A percentile compares a stretch with the other conserved stretches of the same genome.
Conservation (phyloP, 805 yeast species). For the Candida bentonensis region DNA sequence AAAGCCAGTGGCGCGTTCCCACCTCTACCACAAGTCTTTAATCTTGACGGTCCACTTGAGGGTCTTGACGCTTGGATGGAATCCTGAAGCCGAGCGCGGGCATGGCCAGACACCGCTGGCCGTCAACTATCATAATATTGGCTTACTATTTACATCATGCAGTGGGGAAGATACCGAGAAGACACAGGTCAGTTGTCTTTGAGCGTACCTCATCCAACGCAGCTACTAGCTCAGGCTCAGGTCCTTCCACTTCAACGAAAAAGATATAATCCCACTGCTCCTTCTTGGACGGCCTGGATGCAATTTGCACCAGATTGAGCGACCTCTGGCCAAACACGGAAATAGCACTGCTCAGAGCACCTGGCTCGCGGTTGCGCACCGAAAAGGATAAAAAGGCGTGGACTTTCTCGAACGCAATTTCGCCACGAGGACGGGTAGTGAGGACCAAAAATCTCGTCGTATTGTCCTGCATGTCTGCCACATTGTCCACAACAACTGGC, state of each 20-base stretch:
- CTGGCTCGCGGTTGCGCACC: constrained; percentile 48
- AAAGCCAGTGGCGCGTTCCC: constrained; percentile 2
- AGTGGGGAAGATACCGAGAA: background rate
- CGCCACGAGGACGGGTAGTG: background rate
- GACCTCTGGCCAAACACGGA: constrained; percentile 38
- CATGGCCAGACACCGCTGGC: no score
- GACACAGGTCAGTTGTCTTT: background rate
- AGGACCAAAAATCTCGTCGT: constrained; percentile 77
- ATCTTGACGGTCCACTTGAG: constrained; percentile 1
- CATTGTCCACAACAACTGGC: constrained; percentile 37
- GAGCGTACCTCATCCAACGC: background rate
- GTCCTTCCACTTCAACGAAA: constrained; percentile 55
- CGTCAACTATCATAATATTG: no score
- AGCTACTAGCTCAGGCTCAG: constrained; percentile 6
- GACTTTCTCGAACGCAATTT: constrained; percentile 10
- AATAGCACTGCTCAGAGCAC: constrained; percentile 57
- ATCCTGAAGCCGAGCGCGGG: no score
- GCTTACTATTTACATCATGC: background rate
- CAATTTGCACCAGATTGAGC: constrained; percentile 56
- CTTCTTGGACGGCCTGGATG: constrained; percentile 59
- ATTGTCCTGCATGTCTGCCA: constrained; percentile 64
- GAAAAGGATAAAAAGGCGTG: constrained; percentile 54
- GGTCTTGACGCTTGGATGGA: background rate
- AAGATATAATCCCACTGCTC: constrained; percentile 72
- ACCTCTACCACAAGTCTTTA: background rate